These are phyloP conservation scores for Puya raimondii DNA, from an alignment of 176 grass and related monocot genomes.

Conservation along the genomic window DNA sequence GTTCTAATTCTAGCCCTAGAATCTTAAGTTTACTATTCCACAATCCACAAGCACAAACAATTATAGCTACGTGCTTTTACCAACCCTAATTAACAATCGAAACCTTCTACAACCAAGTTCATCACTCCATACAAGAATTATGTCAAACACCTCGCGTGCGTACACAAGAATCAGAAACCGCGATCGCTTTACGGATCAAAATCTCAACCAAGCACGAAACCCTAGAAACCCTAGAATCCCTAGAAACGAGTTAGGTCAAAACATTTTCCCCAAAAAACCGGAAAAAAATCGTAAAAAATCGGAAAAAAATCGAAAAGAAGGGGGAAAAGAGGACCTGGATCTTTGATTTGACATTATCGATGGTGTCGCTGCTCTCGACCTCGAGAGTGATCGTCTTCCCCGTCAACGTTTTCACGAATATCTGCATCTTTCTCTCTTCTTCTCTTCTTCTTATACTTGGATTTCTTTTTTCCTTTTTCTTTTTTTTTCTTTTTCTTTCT, in stretches of 20 bases:
- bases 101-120: no score
- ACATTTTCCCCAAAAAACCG: neutral
- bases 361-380: slow-evolving; percentile 95
- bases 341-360: slow-evolving; percentile 88
- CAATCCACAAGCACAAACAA: no score
- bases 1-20: neutral
- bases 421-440: slow-evolving; percentile 38
- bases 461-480: neutral
- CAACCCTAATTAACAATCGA: no score
- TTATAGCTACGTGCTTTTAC: no score
- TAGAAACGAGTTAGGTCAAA: neutral
- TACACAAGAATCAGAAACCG: no score
- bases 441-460: neutral
- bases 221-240: neutral
- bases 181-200: no score
- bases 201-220: neutral
- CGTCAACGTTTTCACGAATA: slow-evolving; percentile 86
- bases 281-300: neutral
- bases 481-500: no score
- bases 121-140: no score
- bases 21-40: no score
- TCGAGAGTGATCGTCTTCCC: slow-evolving; percentile 94
- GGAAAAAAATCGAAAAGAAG: neutral
- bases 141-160: no score
- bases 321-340: slow-evolving; percentile 46